Evolutionary conservation across 2,329 filamentous ascomycete species (phyloP).

Genomic region (Cadophora gregata): DNA sequence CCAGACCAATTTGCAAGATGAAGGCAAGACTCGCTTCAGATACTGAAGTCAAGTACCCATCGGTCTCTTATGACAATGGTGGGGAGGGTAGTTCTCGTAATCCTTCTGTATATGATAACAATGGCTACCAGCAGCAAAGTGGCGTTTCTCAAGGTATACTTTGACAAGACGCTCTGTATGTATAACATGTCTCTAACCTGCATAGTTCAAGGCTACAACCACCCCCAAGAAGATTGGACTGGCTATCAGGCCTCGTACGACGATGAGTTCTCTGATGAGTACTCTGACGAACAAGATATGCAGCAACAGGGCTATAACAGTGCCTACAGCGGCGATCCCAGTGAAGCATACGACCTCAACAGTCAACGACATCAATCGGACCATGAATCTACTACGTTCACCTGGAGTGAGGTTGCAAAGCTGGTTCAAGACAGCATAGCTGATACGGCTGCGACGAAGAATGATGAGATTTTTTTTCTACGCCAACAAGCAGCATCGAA

Average conservation of each 20-base stretch:
- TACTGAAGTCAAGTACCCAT: too few species aligned
- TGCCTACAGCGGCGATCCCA: not conserved
- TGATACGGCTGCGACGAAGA: not conserved
- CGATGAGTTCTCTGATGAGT: not conserved
- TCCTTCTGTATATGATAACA: not conserved
- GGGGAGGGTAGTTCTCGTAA: not conserved
- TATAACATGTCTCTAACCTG: too few species aligned
- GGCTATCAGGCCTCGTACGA: not conserved
- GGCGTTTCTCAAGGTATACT: too few species aligned
- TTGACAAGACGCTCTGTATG: too few species aligned
- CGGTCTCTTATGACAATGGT: not conserved
- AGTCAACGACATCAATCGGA: not conserved
- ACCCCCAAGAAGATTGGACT: not conserved
- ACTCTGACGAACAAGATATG: not conserved
- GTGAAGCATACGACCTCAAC: not conserved
- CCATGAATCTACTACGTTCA: not conserved
- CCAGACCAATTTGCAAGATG: not conserved
- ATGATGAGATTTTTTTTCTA: not conserved
- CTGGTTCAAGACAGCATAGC: not conserved
- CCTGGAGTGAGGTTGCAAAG: not conserved
- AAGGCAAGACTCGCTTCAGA: not conserved
- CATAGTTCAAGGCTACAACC: not conserved
- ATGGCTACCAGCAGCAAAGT: not conserved
- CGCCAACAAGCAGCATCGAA: not conserved
- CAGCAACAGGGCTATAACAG: not conserved